Evolutionary conservation across 768 basidiomycete genomes (phyloP).

Genomic region (Cantharellus cinnabarinus): DNA sequence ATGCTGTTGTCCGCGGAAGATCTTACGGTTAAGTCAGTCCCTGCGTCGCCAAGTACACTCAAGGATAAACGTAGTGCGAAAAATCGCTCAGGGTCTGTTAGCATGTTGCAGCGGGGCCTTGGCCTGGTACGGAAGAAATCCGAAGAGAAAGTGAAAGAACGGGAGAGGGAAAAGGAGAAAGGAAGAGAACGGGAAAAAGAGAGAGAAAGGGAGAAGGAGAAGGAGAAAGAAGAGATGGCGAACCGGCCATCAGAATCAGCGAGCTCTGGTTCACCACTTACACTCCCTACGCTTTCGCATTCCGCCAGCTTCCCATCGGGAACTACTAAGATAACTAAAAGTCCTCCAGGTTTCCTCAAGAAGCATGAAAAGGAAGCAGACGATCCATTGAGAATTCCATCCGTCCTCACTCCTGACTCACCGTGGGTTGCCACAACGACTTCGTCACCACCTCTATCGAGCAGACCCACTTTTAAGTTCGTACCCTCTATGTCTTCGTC

Average conservation of each 20-base stretch:
- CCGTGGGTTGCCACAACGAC: slow-evolving; percentile 4
- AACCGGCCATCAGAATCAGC: neutral
- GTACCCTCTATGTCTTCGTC: neutral
- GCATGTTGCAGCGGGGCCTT: slow-evolving; percentile 82
- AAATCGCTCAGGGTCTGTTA: slow-evolving; percentile 69
- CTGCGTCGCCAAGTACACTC: slow-evolving; percentile 43
- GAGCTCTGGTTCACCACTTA: neutral
- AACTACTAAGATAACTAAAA: slow-evolving; percentile 5
- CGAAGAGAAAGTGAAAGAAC: slow-evolving; percentile 41
- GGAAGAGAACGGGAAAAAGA: slow-evolving; percentile 20
- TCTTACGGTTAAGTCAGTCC: slow-evolving; percentile 30
- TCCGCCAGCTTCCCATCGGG: neutral
- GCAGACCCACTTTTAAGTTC: neutral
- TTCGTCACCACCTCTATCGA: neutral
- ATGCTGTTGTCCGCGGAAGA: slow-evolving; percentile 17
- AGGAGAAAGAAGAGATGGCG: neutral
- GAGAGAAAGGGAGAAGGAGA: slow-evolving; percentile 11
- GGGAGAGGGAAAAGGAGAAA: slow-evolving; percentile 24
- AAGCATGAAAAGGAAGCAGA: neutral
- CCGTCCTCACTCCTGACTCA: slow-evolving; percentile 5
- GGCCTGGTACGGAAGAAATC: slow-evolving; percentile 72
- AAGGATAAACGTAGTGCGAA: slow-evolving; percentile 43
- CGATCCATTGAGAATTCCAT: neutral
- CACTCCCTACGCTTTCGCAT: neutral
- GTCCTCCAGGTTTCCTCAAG: slow-evolving; percentile 3